A percentile compares a stretch with the other conserved stretches of the same genome.
Conservation (phyloP, 306 rosid genomes). For the Fragaria iinumae region DNA sequence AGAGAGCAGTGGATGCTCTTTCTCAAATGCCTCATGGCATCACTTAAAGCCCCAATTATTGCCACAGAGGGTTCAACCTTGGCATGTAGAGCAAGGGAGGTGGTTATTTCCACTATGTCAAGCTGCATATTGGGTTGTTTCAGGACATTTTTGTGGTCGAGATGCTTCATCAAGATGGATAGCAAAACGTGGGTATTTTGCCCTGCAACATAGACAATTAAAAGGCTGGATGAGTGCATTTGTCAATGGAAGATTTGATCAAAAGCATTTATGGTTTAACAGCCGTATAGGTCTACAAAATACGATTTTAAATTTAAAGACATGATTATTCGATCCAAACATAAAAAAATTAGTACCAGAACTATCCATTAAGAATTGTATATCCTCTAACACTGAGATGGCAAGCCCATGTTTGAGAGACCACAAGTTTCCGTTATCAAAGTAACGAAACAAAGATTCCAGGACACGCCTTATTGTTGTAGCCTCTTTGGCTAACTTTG, state of each 20-base stretch:
- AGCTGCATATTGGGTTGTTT: slow-evolving; percentile 74
- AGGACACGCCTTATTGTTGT: slow-evolving; percentile 83
- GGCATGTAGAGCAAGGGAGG: slow-evolving; percentile 67
- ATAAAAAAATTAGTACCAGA: slow-evolving; percentile 44
- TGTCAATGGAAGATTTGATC: not conserved
- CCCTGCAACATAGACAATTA: slow-evolving; percentile 41
- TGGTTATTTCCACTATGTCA: slow-evolving; percentile 74
- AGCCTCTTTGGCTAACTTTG: slow-evolving; percentile 89
- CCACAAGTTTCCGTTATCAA: slow-evolving; percentile 73
- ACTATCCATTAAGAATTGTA: slow-evolving; percentile 72
- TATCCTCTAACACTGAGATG: slow-evolving; percentile 66
- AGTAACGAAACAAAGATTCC: slow-evolving; percentile 85
- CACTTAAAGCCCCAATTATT: slow-evolving; percentile 67
- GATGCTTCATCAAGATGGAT: slow-evolving; percentile 81
- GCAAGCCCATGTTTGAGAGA: slow-evolving; percentile 71
- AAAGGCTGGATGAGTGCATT: slow-evolving; percentile 1
- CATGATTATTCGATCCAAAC: slow-evolving; percentile 44
- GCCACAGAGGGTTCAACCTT: slow-evolving; percentile 76
- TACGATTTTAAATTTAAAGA: slow-evolving; percentile 26
- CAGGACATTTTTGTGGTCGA: slow-evolving; percentile 82
- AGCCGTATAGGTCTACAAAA: slow-evolving; percentile 18
- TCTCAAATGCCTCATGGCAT: slow-evolving; percentile 84
- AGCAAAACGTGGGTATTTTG: slow-evolving; percentile 76
- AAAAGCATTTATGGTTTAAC: not conserved
- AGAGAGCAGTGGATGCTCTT: slow-evolving; percentile 70